These are phyloP conservation scores for Thielaviopsis euricoi DNA, from an alignment of 2,329 filamentous ascomycete species.

Conservation along the genomic window DNA sequence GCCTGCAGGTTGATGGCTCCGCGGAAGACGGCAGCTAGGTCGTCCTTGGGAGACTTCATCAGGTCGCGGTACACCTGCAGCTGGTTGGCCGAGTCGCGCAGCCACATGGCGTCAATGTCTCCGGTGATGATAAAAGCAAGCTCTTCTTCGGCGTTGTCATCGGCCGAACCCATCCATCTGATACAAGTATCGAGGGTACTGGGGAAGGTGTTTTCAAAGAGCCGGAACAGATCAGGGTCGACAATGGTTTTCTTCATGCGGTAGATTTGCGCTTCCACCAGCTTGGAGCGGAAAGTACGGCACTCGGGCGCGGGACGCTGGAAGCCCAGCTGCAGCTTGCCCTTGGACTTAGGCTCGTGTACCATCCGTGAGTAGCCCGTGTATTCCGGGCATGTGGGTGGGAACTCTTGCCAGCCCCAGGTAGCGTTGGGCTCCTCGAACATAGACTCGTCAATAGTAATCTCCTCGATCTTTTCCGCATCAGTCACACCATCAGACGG, in stretches of 20 bases:
- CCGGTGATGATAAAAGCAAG: conserved; percentile 71
- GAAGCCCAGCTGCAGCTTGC: conserved; percentile 59
- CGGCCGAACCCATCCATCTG: conserved; percentile 52
- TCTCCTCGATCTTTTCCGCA: neutral
- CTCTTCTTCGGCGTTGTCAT: conserved; percentile 33
- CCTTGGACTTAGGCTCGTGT: conserved; percentile 60
- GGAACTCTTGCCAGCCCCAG: conserved; percentile 3
- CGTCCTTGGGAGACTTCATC: conserved; percentile 31
- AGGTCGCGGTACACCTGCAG: conserved; percentile 51
- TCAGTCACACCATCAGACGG: neutral
- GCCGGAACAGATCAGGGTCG: conserved; percentile 50
- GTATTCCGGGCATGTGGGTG: conserved; percentile 8
- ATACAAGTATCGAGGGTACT: conserved; percentile 74
- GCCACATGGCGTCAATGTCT: conserved; percentile 77
- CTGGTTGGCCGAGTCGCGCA: conserved; percentile 67
- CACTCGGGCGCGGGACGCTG: conserved; percentile 63
- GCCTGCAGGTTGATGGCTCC: conserved; percentile 58
- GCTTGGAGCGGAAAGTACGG: conserved; percentile 40
- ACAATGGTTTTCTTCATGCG: conserved; percentile 24
- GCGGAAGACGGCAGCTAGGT: conserved; percentile 50
- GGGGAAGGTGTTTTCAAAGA: conserved; percentile 73
- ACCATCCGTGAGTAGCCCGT: conserved; percentile 1
- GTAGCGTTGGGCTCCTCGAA: neutral
- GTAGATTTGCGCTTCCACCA: conserved; percentile 11
- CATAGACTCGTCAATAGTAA: neutral